phyloP scores from a whole-genome alignment of 2,329 filamentous ascomycete species.

The Colletotrichum sublineola region DNA sequence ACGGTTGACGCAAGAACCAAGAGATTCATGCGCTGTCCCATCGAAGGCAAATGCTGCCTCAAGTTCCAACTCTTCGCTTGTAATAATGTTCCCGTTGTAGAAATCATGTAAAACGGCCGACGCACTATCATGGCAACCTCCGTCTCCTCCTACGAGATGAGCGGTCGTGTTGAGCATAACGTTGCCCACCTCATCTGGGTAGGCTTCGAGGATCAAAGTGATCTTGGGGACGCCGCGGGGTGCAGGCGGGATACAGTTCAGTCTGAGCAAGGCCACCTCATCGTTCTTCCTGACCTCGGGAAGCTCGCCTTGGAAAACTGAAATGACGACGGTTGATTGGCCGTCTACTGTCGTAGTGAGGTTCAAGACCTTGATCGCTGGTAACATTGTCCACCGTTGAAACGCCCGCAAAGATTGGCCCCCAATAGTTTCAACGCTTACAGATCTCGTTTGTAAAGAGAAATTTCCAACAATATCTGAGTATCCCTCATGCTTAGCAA shows the following conservation, averaged over 20 bases:
- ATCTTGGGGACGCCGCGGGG: not conserved
- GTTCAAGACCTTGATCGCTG: not conserved
- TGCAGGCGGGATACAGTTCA: conserved; percentile 1
- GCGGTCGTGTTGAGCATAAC: not conserved
- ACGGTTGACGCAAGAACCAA: not conserved
- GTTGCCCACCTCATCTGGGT: not conserved
- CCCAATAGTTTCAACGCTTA: conserved; percentile 1
- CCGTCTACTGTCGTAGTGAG: conserved; percentile 2
- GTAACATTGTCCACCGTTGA: not conserved
- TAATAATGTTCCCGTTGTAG: not conserved
- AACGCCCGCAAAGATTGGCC: not conserved
- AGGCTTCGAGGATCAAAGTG: not conserved
- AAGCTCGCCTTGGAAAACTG: conserved; percentile 16
- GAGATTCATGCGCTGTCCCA: not conserved
- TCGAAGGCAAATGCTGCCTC: conserved; percentile 1
- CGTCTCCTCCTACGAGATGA: not conserved
- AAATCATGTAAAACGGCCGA: not conserved
- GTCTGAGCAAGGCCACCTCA: not conserved
- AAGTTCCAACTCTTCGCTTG: conserved; percentile 4
- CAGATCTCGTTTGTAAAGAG: not conserved
- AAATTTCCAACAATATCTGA: not conserved
- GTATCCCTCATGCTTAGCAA: not conserved
- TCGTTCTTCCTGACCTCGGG: conserved; percentile 1
- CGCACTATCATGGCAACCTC: not conserved
- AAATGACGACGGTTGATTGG: not conserved